These are phyloP conservation scores for Straminergon stramineum DNA, from an alignment of 225 moss, liverwort and hornwort species.

Conservation along the genomic window DNA sequence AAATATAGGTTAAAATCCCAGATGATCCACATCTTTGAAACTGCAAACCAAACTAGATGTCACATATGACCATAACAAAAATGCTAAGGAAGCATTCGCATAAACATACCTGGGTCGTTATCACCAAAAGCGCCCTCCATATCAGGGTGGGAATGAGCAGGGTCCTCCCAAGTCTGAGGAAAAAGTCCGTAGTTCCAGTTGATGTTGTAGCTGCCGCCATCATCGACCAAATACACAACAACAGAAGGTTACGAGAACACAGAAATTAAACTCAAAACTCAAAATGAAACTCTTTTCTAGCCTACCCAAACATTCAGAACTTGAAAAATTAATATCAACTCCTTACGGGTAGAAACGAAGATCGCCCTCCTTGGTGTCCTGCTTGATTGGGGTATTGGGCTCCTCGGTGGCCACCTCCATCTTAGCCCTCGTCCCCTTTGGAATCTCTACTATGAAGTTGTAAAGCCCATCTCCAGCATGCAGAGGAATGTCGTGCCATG, in stretches of 20 bases:
- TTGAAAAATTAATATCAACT: not conserved
- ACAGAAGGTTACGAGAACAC: not conserved
- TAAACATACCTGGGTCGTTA: slow-evolving; percentile 56
- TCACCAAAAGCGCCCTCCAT: slow-evolving; percentile 67
- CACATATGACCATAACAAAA: not conserved
- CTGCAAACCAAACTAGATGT: not conserved
- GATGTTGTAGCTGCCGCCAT: slow-evolving; percentile 55
- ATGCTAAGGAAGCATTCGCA: not conserved
- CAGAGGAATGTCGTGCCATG: slow-evolving; percentile 77
- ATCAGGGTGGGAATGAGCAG: slow-evolving; percentile 54
- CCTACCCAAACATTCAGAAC: not conserved
- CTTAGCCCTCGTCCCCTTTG: slow-evolving; percentile 75
- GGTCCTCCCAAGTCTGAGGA: slow-evolving; percentile 88
- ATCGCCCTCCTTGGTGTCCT: slow-evolving; percentile 67
- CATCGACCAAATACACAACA: not conserved
- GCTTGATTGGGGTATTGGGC: slow-evolving; percentile 77
- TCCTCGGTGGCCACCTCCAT: slow-evolving; percentile 78
- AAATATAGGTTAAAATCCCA: not conserved
- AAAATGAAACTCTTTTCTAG: not conserved
- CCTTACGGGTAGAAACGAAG: slow-evolving; percentile 70
- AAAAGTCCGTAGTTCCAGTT: slow-evolving; percentile 86
- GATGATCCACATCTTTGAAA: not conserved
- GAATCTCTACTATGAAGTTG: slow-evolving; percentile 76
- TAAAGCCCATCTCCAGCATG: slow-evolving; percentile 68
- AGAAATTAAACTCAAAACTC: not conserved